These are phyloP conservation scores for Botrytis fragariae DNA, from an alignment of 2,329 filamentous ascomycete genomes.

Conservation along the genomic window DNA sequence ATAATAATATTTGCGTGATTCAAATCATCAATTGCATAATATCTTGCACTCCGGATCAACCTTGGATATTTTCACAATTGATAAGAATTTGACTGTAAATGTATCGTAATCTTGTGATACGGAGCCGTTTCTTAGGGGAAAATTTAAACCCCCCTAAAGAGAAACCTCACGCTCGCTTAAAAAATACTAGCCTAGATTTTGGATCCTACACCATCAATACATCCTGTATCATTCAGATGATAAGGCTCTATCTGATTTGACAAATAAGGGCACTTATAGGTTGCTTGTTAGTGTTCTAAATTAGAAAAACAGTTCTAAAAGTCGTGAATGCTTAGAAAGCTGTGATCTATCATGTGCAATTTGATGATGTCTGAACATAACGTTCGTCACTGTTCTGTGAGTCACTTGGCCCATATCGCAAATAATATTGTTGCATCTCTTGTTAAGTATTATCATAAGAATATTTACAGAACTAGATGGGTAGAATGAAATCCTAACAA, in stretches of 20 bases:
- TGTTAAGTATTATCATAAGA: no score
- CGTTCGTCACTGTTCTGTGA: no score
- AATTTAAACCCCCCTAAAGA: neutral
- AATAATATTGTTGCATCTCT: no score
- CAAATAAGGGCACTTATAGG: fast-evolving
- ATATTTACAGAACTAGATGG: neutral
- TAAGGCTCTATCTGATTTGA: neutral
- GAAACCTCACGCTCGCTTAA: neutral
- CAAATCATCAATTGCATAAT: neutral
- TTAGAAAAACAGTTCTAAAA: fast-evolving
- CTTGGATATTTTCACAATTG: fast-evolving
- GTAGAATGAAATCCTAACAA: neutral
- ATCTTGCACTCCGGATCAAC: no score
- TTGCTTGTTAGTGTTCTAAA: fast-evolving
- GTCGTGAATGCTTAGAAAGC: neutral
- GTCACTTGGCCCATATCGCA: neutral
- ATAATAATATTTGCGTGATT: neutral
- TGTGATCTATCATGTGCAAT: no score
- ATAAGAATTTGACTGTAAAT: neutral
- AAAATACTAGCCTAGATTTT: neutral
- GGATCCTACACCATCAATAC: neutral
- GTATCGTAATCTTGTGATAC: neutral
- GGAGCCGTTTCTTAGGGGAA: neutral
- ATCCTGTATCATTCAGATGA: fast-evolving
- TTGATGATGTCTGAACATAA: no score